Percentiles rank a stretch among this genome's conserved stretches.
Evolutionary conservation across 2,329 filamentous ascomycete genomes (phyloP).

Genomic region (Ceratocystis destructans): DNA sequence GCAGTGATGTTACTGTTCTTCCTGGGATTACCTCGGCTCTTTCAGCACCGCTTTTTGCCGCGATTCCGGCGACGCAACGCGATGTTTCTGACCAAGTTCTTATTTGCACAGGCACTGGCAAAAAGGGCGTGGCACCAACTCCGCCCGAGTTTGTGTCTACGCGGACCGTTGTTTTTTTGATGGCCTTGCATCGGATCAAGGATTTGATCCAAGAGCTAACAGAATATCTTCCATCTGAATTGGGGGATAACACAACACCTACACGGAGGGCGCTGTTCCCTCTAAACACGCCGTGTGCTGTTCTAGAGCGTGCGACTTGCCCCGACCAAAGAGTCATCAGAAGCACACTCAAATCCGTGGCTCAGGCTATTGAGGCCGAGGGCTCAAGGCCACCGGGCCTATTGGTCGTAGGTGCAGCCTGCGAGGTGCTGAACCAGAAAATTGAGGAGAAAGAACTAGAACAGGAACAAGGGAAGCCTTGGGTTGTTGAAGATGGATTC

Average conservation of each 20-base stretch:
- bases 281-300: slow-evolving; percentile 67
- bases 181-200: slow-evolving; percentile 77
- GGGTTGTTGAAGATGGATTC: slow-evolving; percentile 83
- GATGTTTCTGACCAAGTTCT: slow-evolving; percentile 85
- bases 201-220: slow-evolving; percentile 62
- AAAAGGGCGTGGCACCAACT: slow-evolving; percentile 70
- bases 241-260: slow-evolving; percentile 22
- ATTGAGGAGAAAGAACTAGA: neutral
- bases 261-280: slow-evolving; percentile 47
- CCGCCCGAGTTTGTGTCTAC: slow-evolving; percentile 65
- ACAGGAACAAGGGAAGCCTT: slow-evolving; percentile 45
- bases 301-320: slow-evolving; percentile 86
- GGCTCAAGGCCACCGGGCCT: slow-evolving; percentile 81
- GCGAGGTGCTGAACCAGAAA: slow-evolving; percentile 54
- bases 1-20: slow-evolving; percentile 52
- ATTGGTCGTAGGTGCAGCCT: slow-evolving; percentile 71
- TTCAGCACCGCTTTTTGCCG: slow-evolving; percentile 75
- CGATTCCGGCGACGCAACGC: slow-evolving; percentile 76
- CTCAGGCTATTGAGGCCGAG: slow-evolving; percentile 70
- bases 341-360: slow-evolving; percentile 68
- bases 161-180: slow-evolving; percentile 82
- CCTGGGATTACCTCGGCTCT: slow-evolving; percentile 85
- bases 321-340: slow-evolving; percentile 87
- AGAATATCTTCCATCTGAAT: slow-evolving; percentile 25
- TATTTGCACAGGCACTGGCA: slow-evolving; percentile 89